A percentile compares a stretch with the other conserved stretches of the same genome.
These are phyloP conservation scores for Stagonosporopsis chrysanthemi DNA, from an alignment of 2,329 filamentous ascomycete genomes.

Conservation along the genomic window DNA sequence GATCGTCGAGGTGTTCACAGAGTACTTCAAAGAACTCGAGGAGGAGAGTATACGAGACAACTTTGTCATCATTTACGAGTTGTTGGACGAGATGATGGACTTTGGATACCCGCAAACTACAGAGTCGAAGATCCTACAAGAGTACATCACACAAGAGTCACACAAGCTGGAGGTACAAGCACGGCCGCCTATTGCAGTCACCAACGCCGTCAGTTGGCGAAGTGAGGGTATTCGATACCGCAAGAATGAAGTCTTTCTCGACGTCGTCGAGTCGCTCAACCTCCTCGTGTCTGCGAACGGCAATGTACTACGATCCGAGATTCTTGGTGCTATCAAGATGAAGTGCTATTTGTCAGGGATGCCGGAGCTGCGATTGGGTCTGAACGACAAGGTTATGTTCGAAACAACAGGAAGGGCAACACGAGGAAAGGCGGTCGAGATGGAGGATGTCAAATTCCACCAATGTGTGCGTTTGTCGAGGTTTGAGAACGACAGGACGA, in stretches of 20 bases:
- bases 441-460: conserved; percentile 99
- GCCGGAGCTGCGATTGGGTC: conserved; percentile 90
- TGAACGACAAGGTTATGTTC: conserved; percentile 99
- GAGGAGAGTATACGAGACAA: conserved; percentile 99
- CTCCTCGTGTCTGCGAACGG: conserved; percentile 92
- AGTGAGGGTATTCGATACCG: conserved; percentile 97
- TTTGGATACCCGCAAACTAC: conserved; percentile 99
- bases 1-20: conserved; percentile 97
- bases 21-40: conserved; percentile 99
- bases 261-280: conserved; percentile 96
- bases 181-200: conserved; percentile 94
- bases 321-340: conserved; percentile 98
- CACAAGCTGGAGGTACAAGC: conserved; percentile 98
- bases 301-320: conserved; percentile 95
- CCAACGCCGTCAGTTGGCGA: conserved; percentile 97
- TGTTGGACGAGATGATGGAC: conserved; percentile 99
- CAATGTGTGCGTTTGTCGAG: conserved; percentile 94
- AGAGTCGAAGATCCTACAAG: conserved; percentile 97
- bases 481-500: conserved; percentile 98
- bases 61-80: conserved; percentile 98
- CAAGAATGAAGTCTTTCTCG: conserved; percentile 99
- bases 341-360: conserved; percentile 99
- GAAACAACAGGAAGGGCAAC: conserved; percentile 95
- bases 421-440: conserved; percentile 95
- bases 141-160: conserved; percentile 98